phyloP scores from a whole-genome alignment of 495 filamentous ascomycete species.

The Cetradonia linearis region DNA sequence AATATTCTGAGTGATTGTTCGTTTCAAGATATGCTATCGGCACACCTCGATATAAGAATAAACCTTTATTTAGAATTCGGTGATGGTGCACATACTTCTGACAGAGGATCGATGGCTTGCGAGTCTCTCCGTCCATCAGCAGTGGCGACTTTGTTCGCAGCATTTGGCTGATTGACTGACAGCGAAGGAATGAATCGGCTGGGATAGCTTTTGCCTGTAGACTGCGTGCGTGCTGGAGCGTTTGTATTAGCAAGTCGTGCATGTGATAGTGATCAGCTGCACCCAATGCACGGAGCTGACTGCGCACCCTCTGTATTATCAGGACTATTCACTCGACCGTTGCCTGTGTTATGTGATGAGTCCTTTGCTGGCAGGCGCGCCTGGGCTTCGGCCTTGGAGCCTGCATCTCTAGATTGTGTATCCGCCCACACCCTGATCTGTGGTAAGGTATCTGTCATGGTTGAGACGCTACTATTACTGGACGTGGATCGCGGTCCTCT shows the following conservation, averaged over 20 bases:
- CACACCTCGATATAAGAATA: conserved; percentile 13
- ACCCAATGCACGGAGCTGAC: background rate
- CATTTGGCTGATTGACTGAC: conserved; percentile 20
- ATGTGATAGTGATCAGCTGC: conserved; percentile 1
- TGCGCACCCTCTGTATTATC: conserved; percentile 13
- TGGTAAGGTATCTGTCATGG: conserved; percentile 17
- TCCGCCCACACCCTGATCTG: conserved; percentile 13
- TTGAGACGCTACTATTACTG: background rate
- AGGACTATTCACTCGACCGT: conserved; percentile 4
- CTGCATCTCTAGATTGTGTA: conserved; percentile 54
- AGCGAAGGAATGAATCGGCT: conserved; percentile 27
- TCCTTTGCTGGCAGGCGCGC: conserved; percentile 74
- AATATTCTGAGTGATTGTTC: conserved; percentile 66
- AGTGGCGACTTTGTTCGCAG: conserved; percentile 8
- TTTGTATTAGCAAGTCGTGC: conserved; percentile 8
- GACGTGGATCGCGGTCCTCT: background rate
- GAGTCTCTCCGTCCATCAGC: conserved; percentile 20
- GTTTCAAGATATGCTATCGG: conserved; percentile 64
- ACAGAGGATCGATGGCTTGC: conserved; percentile 45
- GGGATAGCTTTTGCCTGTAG: conserved; percentile 27
- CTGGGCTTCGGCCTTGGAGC: conserved; percentile 52
- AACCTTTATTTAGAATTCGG: conserved; percentile 4
- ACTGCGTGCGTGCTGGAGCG: conserved; percentile 21
- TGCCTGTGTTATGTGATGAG: background rate
- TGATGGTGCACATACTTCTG: conserved; percentile 36